Evolutionary conservation across 1,139 yeast genomes (phyloP).

Genomic region (Kurtzmaniella natalensis): DNA sequence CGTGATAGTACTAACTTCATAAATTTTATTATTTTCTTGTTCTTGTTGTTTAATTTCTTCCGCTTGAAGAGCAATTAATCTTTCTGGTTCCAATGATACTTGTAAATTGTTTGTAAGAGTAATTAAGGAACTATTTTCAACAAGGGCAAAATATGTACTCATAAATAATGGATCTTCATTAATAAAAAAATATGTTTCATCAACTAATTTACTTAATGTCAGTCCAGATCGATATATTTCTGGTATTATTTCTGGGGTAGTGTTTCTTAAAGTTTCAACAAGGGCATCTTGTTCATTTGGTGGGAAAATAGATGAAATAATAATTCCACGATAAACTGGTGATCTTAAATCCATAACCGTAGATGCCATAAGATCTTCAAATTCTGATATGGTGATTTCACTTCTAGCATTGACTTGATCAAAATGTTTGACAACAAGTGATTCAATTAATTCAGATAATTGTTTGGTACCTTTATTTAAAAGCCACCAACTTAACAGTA

Average conservation of each 20-base stretch:
- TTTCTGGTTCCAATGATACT: constrained; percentile 18
- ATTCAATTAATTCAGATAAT: constrained; percentile 51
- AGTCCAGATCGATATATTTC: constrained; percentile 37
- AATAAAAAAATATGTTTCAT: constrained; percentile 37
- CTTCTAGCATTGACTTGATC: constrained; percentile 65
- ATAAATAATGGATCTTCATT: constrained; percentile 27
- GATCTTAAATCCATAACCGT: constrained; percentile 17
- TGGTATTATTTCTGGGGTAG: constrained; percentile 40
- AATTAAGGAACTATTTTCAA: constrained; percentile 21
- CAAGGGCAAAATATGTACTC: constrained; percentile 26
- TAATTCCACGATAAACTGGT: constrained; percentile 17
- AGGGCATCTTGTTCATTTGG: constrained; percentile 39
- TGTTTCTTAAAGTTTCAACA: constrained; percentile 40
- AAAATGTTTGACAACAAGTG: constrained; percentile 58
- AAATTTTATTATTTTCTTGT: constrained; percentile 12
- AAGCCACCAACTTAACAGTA: constrained; percentile 93
- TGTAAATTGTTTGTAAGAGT: constrained; percentile 28
- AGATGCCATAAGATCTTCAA: constrained; percentile 28
- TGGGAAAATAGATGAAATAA: constrained; percentile 26
- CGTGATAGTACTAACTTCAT: constrained; percentile 14
- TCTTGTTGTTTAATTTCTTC: constrained; percentile 4
- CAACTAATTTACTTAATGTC: constrained; percentile 41
- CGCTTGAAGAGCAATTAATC: constrained; percentile 10
- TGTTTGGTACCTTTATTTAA: constrained; percentile 79
- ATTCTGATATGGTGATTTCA: constrained; percentile 59